phyloP scores from a whole-genome alignment of 495 filamentous ascomycete species.

The Cercophora scortea region DNA sequence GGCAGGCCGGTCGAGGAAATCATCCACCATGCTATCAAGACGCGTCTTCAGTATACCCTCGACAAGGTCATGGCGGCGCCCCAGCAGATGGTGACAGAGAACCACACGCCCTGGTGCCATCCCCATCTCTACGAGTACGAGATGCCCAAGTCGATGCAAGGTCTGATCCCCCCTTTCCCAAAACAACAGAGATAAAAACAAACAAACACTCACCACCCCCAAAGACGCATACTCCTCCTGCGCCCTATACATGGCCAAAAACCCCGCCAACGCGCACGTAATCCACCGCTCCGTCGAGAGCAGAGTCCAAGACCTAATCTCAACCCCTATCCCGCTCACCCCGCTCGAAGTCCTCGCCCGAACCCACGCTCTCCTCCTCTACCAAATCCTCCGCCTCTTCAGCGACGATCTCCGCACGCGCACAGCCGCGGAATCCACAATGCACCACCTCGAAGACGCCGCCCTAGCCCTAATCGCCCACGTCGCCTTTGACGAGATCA shows the following conservation, averaged over 20 bases:
- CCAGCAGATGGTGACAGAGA: conserved; percentile 39
- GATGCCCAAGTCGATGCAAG: conserved; percentile 43
- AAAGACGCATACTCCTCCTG: conserved; percentile 42
- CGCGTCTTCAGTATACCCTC: conserved; percentile 37
- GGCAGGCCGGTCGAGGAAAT: no score
- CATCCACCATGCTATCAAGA: conserved; percentile 12
- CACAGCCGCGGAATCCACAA: conserved; percentile 27
- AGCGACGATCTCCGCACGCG: conserved; percentile 39
- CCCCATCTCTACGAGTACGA: conserved; percentile 33
- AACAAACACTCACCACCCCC: background rate
- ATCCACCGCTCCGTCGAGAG: conserved; percentile 35
- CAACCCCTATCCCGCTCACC: conserved; percentile 20
- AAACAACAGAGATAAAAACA: background rate
- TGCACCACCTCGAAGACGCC: conserved; percentile 26
- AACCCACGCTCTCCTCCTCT: conserved; percentile 39
- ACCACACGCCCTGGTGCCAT: conserved; percentile 43
- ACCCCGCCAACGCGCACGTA: conserved; percentile 32
- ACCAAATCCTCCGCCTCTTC: conserved; percentile 48
- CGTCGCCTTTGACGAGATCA: conserved; percentile 8
- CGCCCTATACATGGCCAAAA: conserved; percentile 42
- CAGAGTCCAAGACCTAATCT: conserved; percentile 29
- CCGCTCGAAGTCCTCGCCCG: conserved; percentile 23
- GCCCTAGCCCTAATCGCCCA: conserved; percentile 20
- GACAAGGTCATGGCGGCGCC: conserved; percentile 33
- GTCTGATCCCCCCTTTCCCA: conserved; percentile 16